A percentile compares a stretch with the other conserved stretches of the same genome.
Conservation (phyloP, 2,329 filamentous ascomycete genomes). For the Aspergillus piperis region DNA sequence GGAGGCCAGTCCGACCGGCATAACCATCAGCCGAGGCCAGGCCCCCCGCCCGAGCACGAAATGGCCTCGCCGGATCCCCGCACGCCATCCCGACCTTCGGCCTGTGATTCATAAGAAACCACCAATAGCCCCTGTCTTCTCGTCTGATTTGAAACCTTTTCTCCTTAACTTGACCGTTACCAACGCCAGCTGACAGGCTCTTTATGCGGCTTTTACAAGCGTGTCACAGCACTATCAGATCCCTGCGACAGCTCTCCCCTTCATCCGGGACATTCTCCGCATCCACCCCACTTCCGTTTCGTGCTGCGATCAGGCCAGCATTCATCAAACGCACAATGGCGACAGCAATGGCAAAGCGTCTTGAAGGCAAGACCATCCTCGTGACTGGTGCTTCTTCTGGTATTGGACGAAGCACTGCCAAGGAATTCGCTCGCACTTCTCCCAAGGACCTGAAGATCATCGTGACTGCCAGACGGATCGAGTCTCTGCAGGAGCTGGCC, state of each 20-base stretch:
- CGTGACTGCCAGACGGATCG: slow-evolving; percentile 82
- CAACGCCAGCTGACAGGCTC: background rate
- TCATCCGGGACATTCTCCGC: slow-evolving; percentile 17
- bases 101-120: slow-evolving; percentile 10
- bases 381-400: slow-evolving; percentile 92
- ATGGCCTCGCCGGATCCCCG: slow-evolving; percentile 20
- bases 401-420: slow-evolving; percentile 73
- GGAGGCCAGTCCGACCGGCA: slow-evolving; percentile 23
- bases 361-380: slow-evolving; percentile 88
- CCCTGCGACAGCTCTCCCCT: slow-evolving; percentile 23
- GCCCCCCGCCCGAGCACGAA: slow-evolving; percentile 16
- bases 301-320: slow-evolving; percentile 21
- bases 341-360: slow-evolving; percentile 74
- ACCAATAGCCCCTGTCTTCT: background rate
- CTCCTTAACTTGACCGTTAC: background rate
- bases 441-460: slow-evolving; percentile 80
- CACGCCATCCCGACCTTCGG: slow-evolving; percentile 17
- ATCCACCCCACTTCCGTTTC: slow-evolving; percentile 24
- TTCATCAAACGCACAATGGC: slow-evolving; percentile 55
- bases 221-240: slow-evolving; percentile 26
- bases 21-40: slow-evolving; percentile 21
- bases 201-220: slow-evolving; percentile 33
- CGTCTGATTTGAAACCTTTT: background rate
- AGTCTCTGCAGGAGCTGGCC: slow-evolving; percentile 74
- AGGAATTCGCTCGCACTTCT: slow-evolving; percentile 87